Evolutionary conservation across 1,139 yeast species (phyloP).

Genomic region (Yamadazyma buinensis): DNA sequence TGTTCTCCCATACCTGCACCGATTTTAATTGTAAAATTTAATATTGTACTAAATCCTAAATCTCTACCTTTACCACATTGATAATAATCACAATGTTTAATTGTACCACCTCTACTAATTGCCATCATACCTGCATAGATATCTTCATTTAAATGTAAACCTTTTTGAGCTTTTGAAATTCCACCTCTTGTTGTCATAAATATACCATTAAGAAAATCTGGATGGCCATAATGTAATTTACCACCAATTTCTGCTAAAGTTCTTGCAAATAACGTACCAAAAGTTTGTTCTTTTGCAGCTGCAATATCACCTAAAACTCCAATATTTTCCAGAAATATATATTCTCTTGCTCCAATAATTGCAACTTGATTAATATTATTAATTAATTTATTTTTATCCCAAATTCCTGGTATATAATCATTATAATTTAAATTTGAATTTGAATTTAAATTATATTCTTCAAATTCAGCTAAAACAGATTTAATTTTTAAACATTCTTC

Average conservation of each 20-base stretch:
- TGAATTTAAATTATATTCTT: conserved; percentile 45
- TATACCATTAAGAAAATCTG: conserved; percentile 78
- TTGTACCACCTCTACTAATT: conserved; percentile 74
- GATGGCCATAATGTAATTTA: conserved; percentile 88
- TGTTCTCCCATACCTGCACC: conserved; percentile 98
- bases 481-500: conserved; percentile 84
- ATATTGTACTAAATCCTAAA: conserved; percentile 78
- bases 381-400: conserved; percentile 1
- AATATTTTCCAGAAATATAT: conserved; percentile 79
- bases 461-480: conserved; percentile 75
- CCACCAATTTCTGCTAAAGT: conserved; percentile 86
- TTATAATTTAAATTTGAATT: conserved; percentile 25
- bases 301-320: conserved; percentile 90
- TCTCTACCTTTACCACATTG: conserved; percentile 95
- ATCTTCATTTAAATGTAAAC: conserved; percentile 83
- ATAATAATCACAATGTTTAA: conserved; percentile 81
- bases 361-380: conserved; percentile 46
- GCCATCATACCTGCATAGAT: conserved; percentile 92
- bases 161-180: conserved; percentile 82
- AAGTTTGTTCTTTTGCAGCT: conserved; percentile 91
- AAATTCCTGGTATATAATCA: conserved; percentile 41
- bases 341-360: conserved; percentile 84
- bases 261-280: conserved; percentile 85
- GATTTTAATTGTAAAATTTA: conserved; percentile 82
- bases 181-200: conserved; percentile 93